Evolutionary conservation across 331 rosid species (phyloP).

Genomic region (Prunus yedoensis): DNA sequence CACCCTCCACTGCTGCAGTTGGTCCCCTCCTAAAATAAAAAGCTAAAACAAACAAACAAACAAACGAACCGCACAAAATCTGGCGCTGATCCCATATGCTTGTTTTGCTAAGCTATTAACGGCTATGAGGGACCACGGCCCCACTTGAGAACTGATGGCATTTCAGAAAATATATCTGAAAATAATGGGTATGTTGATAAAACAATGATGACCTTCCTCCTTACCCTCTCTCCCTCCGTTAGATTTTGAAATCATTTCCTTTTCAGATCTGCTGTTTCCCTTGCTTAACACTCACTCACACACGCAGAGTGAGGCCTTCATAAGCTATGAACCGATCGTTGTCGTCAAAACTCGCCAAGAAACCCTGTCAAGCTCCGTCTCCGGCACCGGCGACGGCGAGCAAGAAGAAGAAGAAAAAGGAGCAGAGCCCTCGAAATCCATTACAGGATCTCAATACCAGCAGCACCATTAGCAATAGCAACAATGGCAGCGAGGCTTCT

Average conservation of each 20-base stretch:
- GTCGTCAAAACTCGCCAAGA: constrained; percentile 46
- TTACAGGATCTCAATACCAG: constrained; percentile 52
- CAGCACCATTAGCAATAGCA: constrained; percentile 42
- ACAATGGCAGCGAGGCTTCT: constrained; percentile 49
- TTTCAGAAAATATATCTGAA: neutral
- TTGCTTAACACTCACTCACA: neutral
- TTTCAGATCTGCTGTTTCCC: constrained; percentile 8
- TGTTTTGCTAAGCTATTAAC: neutral
- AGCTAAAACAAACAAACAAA: neutral
- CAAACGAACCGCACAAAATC: too few species aligned
- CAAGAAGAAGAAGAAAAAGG: constrained; percentile 7
- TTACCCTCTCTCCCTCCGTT: neutral
- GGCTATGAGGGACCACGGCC: neutral
- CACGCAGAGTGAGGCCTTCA: too few species aligned
- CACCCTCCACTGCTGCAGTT: too few species aligned
- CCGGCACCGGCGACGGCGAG: constrained; percentile 24
- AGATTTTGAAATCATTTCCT: constrained; percentile 1
- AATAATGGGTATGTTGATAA: neutral
- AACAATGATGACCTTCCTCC: neutral
- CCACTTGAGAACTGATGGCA: neutral
- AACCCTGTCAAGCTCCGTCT: constrained; percentile 30
- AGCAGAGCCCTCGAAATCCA: constrained; percentile 40
- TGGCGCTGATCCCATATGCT: neutral
- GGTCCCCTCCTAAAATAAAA: neutral
- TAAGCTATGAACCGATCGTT: constrained; percentile 45